These are phyloP conservation scores for Volutella citrinella DNA, from an alignment of 2,329 filamentous ascomycete genomes.

Conservation along the genomic window DNA sequence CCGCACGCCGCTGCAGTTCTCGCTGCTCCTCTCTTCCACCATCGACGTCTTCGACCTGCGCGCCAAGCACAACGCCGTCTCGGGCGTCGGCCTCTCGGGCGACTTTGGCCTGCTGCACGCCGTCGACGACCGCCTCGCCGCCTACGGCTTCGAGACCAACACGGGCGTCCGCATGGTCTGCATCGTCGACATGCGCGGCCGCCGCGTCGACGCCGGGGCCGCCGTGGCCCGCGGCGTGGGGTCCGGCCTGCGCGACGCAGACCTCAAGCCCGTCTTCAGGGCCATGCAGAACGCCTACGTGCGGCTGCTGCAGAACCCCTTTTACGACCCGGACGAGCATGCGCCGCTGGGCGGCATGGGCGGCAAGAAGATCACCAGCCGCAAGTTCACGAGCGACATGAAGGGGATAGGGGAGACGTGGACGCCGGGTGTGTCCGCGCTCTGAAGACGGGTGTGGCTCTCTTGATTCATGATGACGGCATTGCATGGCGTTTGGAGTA, in stretches of 20 bases:
- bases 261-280: slow-evolving; percentile 85
- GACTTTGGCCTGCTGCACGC: slow-evolving; percentile 91
- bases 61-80: slow-evolving; percentile 62
- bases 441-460: slow-evolving; percentile 44
- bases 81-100: slow-evolving; percentile 58
- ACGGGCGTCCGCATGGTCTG: slow-evolving; percentile 89
- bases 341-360: slow-evolving; percentile 53
- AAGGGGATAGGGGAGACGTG: slow-evolving; percentile 81
- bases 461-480: slow-evolving; percentile 17
- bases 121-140: slow-evolving; percentile 86
- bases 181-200: slow-evolving; percentile 85
- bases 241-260: slow-evolving; percentile 75
- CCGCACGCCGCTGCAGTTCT: slow-evolving; percentile 81
- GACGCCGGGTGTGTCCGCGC: slow-evolving; percentile 66
- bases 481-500: slow-evolving; percentile 28
- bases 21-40: slow-evolving; percentile 83
- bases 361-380: slow-evolving; percentile 74
- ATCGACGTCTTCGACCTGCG: slow-evolving; percentile 93
- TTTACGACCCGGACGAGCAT: slow-evolving; percentile 87
- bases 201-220: slow-evolving; percentile 41
- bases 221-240: slow-evolving; percentile 35
- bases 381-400: slow-evolving; percentile 77
- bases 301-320: slow-evolving; percentile 84
- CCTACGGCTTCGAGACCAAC: slow-evolving; percentile 96
- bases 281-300: slow-evolving; percentile 94